A percentile compares a stretch with the other conserved stretches of the same genome.
Conservation (phyloP, 2,329 filamentous ascomycete species). For the Graphilbum ipis-grandicollis region DNA sequence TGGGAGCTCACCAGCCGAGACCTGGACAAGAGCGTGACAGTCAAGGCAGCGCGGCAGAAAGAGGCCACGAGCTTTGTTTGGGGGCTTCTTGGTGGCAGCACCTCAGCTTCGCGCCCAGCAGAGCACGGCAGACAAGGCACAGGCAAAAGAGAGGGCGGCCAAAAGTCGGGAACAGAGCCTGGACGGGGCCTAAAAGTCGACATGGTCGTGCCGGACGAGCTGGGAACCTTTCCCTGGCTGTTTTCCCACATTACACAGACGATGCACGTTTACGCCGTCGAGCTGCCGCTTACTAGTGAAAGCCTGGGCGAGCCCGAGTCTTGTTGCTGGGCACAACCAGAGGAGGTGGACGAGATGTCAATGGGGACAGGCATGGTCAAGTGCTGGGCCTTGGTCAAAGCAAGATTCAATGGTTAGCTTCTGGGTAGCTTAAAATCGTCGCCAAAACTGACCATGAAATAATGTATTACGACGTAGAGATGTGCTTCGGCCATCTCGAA, state of each 20-base stretch:
- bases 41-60: not conserved
- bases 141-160: not conserved
- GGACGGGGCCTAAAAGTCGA: no score
- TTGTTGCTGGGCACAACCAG: slow-evolving; percentile 20
- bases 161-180: no score
- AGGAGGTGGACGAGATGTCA: slow-evolving; percentile 27
- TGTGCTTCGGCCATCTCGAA: no score
- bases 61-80: slow-evolving; percentile 4
- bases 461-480: no score
- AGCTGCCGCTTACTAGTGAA: slow-evolving; percentile 12
- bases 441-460: no score
- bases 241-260: slow-evolving; percentile 39
- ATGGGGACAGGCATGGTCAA: slow-evolving; percentile 44
- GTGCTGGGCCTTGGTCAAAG: slow-evolving; percentile 32
- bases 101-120: no score
- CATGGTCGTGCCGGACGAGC: slow-evolving; percentile 15
- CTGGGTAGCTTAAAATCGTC: no score
- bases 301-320: not conserved
- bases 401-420: no score
- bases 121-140: no score
- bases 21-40: not conserved
- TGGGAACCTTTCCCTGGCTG: slow-evolving; percentile 37
- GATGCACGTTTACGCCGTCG: slow-evolving; percentile 39
- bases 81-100: slow-evolving; percentile 3
- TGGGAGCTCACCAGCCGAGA: slow-evolving; percentile 37